Percentiles rank a stretch among this genome's conserved stretches.
Evolutionary conservation across 2,329 filamentous ascomycete genomes (phyloP).

Genomic region (Colletotrichum sidae): DNA sequence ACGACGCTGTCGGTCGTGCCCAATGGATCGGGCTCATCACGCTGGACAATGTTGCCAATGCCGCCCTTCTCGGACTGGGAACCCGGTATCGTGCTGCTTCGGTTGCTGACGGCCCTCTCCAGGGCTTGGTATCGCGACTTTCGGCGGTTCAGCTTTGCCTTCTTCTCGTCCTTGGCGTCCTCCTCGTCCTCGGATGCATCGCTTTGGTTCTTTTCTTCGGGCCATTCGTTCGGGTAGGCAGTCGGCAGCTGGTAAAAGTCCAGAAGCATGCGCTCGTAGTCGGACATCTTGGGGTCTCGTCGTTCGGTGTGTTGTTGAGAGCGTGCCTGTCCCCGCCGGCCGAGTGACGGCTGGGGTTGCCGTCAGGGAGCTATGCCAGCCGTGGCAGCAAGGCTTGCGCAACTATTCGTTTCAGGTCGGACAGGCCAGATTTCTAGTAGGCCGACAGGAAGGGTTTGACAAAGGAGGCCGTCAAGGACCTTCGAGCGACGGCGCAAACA

Average conservation of each 20-base stretch:
- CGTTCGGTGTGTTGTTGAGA: not conserved
- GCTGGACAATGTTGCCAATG: constrained; percentile 82
- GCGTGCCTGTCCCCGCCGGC: not conserved
- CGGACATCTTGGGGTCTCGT: constrained; percentile 50
- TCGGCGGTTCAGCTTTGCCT: constrained; percentile 66
- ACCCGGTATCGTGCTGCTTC: constrained; percentile 73
- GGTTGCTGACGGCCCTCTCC: constrained; percentile 78
- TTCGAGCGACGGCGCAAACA: no score
- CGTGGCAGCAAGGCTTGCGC: no score
- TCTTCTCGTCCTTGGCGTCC: constrained; percentile 61
- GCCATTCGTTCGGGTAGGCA: constrained; percentile 87
- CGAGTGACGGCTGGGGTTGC: constrained; percentile 1
- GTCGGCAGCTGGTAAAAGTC: constrained; percentile 90
- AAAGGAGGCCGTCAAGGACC: not conserved
- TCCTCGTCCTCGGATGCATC: constrained; percentile 73
- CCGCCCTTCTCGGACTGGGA: constrained; percentile 74
- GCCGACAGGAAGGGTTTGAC: constrained; percentile 3
- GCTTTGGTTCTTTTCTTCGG: constrained; percentile 80
- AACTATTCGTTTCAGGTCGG: no score
- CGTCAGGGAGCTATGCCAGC: constrained; percentile 11
- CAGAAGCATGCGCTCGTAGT: constrained; percentile 81
- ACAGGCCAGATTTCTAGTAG: no score
- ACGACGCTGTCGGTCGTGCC: constrained; percentile 91
- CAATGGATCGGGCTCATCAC: constrained; percentile 92
- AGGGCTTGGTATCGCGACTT: constrained; percentile 88